Evolutionary conservation across 2,329 filamentous ascomycete genomes (phyloP), one percentile per base, ranked within the genome.

Genomic region (Paracorniculantispora psalliotae): DNA sequence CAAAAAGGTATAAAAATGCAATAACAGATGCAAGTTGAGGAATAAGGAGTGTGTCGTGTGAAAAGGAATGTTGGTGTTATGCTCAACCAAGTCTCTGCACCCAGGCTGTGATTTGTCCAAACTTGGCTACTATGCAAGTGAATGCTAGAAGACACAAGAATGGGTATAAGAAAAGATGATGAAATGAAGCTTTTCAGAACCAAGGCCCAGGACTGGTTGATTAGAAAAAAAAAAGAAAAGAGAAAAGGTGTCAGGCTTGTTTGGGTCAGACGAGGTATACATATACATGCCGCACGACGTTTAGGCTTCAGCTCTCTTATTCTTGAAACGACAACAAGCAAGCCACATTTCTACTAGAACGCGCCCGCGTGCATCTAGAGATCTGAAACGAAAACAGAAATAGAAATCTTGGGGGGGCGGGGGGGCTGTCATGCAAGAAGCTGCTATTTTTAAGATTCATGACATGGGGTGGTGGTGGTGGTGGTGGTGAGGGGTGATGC

Each of bases 61-160:
- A 23, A 30, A 33, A 47, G 39, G 53, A 28, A 41, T 30, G 17
- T 35, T 25, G 19, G 6, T 17, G 21, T 56, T 48, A 17, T 47
- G 17, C 13, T 57, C 44, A 49, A 43, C 44, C 44, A 44, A 19
- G 21, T 23, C 35, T 19, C 13, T 41, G 26, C 23, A 46, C 28
- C 13, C n/a, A 12, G 28, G 26, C 7, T 13, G n/a, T n/a, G n/a
- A n/a, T 41, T 26, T 21, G 12, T 26, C n/a, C 21, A 23, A 1
- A 23, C 35, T 28, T n/a, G 46, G 35, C 44, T 26, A 44, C 54
- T 50, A 53, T 43, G 35, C 30, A 47, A 59, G 55, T 52, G 50
- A 61, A 62, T 59, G 60, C 63, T 26, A 58, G 55, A n/a, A 43
- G 47, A 49, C 54, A 13, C 52, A 55, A 48, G 41, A 33, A 33